phyloP scores from a whole-genome alignment of 106 monocot species.

The Triglochin maritima region DNA sequence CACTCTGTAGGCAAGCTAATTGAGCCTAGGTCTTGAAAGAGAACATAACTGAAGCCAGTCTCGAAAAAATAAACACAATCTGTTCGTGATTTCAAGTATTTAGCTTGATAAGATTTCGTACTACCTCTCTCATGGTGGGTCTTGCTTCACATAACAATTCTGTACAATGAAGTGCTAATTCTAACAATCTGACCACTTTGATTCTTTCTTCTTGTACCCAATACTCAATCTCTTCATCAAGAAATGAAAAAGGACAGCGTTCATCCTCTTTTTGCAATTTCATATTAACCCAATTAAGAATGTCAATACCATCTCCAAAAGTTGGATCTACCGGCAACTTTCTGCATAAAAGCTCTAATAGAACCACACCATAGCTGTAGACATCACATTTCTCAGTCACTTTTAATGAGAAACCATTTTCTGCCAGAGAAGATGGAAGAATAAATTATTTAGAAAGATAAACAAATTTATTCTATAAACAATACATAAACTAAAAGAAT shows the following conservation, averaged over 20 bases:
- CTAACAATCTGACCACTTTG: slow-evolving; percentile 41
- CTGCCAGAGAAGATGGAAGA: slow-evolving; percentile 7
- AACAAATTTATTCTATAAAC: no score
- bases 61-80: no score
- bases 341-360: slow-evolving; percentile 51
- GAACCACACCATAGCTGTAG: slow-evolving; percentile 48
- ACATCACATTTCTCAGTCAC: slow-evolving; percentile 46
- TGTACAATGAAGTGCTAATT: slow-evolving; percentile 56
- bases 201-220: slow-evolving; percentile 48
- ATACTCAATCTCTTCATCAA: slow-evolving; percentile 52
- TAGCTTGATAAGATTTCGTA: slow-evolving; percentile 32
- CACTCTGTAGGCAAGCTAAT: neutral
- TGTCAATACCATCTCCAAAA: slow-evolving; percentile 63
- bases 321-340: slow-evolving; percentile 63
- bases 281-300: slow-evolving; percentile 43
- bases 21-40: no score
- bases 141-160: slow-evolving; percentile 30
- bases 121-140: slow-evolving; percentile 69
- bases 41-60: neutral
- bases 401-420: slow-evolving; percentile 29
- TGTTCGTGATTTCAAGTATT: neutral
- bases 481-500: no score
- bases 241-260: slow-evolving; percentile 16
- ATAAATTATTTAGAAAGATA: no score
- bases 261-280: slow-evolving; percentile 25